Base-by-base conservation (phyloP, 805 yeast genomes). In the Clavispora fructus region DNA sequence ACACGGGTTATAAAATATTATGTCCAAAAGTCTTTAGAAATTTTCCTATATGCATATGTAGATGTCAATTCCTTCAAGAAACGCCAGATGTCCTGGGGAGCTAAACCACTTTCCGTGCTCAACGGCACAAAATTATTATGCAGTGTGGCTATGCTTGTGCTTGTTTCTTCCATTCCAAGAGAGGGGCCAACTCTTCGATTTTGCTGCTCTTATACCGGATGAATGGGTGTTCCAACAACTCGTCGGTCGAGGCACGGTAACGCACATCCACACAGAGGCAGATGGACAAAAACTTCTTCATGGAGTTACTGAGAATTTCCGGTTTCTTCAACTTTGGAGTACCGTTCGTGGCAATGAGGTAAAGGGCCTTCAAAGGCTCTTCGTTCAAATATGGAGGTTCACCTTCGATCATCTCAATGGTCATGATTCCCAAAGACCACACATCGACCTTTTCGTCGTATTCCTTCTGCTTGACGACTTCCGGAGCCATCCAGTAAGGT, bases 201-300 rank as follows among this genome's bases (percentile, higher is more conserved):
- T 71, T 69, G 46, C 90, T 84, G 9, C 86, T 81, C 67, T 75
- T 75, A 52, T 65, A 69, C 47, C 74, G 76, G 48, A 87, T 78
- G 59, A 86, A 87, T 43, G 79, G 75, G 60, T 91, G 97, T 48
- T 79, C 82, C 35, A 94, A 70, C 44, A 94, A 73, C 62, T 92
- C 97, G 56, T 85, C 90, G 6, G 98, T 88, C 14, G 85, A 78
- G 1, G 98, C 98, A 56, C 99, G 79, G 60, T 85, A 85, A 57
- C 86, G 79, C 38, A 90, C 96, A 64, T 95, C 98, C 32, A 92
- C 98, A 67, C 97, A 89, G 25, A 94, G 73, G 69, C 98, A 90
- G 51, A 90, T 88, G 43, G 91, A 82, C 63, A 94, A 75, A 62
- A 94, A 94, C 61, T 86, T 82, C 71, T 87, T 89, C 48, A 95